Base-by-base conservation (phyloP, 140 eudicot genomes). In the Senecio squalidus region DNA sequence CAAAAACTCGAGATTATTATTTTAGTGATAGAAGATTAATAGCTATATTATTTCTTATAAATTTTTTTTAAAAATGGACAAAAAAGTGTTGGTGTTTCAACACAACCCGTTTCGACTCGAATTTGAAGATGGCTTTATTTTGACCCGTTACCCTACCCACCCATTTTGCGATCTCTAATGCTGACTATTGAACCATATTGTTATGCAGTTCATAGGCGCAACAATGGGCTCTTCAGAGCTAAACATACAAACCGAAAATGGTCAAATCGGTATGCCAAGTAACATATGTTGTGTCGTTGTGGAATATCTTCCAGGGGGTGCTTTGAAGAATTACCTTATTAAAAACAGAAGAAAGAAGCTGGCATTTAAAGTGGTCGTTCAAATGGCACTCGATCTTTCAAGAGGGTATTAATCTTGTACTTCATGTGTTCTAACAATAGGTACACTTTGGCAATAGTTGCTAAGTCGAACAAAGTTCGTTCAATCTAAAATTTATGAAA, bases 161-260 rank as follows among this genome's bases (percentile, higher is more conserved):
- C 24, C 67, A n/a, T 2, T 44, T 9, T 23, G 23, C 15, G 23
- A 55, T 20, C 17, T 9, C 41, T 20, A 4, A 28, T 52, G 55
- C 43, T 41, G 10, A 25, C 28, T 34, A 31, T 58, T 33, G n/a
- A 4, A 27, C 23, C 67, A n/a, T 55, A 29, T 26, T 44, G 44
- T 49, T 25, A 68, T 78, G 68, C 82, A 91, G 96, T 91, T 91
- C 53, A 86, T 91, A 38, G 98, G 98, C 65, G 98, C 96, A 53
- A 91, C 94, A 46, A 91, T 86, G 92, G 98, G 98, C 26, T 81
- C 95, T 51, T 80, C 96, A 15, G 98, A 80, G 64, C 82, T 91
- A 24, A 78, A 75, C 50, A 49, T 91, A 57, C 98, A 88, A 75
- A 81, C 94, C 5, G 96, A 88, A 48, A 84, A 71, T 17, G 96